These are phyloP conservation scores for Tricholoma sp. DNA, from an alignment of 768 basidiomycete genomes.

Conservation along the genomic window DNA sequence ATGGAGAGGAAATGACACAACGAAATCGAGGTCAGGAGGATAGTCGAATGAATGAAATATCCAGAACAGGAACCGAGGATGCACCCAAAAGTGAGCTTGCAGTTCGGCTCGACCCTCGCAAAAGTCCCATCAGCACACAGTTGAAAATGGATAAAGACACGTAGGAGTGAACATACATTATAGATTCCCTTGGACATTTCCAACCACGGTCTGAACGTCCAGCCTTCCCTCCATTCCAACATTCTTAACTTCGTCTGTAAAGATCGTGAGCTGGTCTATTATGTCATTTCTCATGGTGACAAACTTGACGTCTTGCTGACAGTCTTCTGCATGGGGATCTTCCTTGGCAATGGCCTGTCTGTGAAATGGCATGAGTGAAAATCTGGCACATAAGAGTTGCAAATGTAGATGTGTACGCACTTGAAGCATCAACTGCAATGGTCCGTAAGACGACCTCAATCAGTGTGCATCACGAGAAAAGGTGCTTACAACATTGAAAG, in stretches of 20 bases:
- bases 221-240: slow-evolving; percentile 98
- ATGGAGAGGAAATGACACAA: too few relatives aligned
- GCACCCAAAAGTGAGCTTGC: too few relatives aligned
- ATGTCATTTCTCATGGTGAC: slow-evolving; percentile 96
- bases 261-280: slow-evolving; percentile 54
- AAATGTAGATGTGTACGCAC: slow-evolving; percentile 44
- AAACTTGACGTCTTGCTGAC: slow-evolving; percentile 87
- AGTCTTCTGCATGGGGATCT: slow-evolving; percentile 88
- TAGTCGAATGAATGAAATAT: too few relatives aligned
- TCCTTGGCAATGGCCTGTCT: slow-evolving; percentile 89
- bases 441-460: too few relatives aligned
- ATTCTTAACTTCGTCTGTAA: slow-evolving; percentile 72
- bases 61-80: too few relatives aligned
- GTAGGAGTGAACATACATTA: slow-evolving; percentile 51
- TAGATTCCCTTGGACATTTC: slow-evolving; percentile 94
- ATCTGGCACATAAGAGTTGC: background rate
- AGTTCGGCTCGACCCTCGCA: too few relatives aligned
- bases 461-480: too few relatives aligned
- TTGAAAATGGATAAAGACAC: too few relatives aligned
- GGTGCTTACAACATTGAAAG: too few relatives aligned
- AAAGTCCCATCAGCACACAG: too few relatives aligned
- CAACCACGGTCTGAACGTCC: slow-evolving; percentile 95
- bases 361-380: background rate
- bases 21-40: too few relatives aligned
- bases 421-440: slow-evolving; percentile 74